Conservation (phyloP, 139 green algal genomes). For the Micractinium conductrix region DNA sequence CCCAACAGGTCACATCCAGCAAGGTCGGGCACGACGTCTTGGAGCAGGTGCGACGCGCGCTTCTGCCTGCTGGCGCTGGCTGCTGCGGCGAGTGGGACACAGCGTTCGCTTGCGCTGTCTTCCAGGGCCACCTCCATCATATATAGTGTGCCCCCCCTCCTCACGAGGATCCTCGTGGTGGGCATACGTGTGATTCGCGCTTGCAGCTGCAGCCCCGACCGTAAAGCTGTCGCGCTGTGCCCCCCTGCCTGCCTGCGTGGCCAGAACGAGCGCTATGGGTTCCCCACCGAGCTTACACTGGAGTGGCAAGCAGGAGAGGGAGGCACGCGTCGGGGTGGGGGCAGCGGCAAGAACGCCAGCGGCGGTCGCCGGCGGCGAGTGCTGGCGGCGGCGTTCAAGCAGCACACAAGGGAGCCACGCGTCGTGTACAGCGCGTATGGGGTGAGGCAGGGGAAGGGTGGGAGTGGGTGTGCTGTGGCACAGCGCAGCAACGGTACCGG, state of each 20-base stretch:
- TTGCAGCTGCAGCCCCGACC: not conserved
- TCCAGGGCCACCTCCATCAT: not conserved
- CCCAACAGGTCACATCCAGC: too few relatives aligned
- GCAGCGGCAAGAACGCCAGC: not conserved
- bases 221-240: not conserved
- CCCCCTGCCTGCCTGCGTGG: not conserved
- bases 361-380: too few relatives aligned
- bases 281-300: slow-evolving; percentile 7
- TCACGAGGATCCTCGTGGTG: not conserved
- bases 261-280: slow-evolving; percentile 34
- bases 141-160: not conserved
- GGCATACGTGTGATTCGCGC: not conserved
- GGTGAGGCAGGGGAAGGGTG: not conserved
- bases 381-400: not conserved
- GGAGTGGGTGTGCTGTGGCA: too few relatives aligned
- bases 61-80: too few relatives aligned
- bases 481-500: too few relatives aligned
- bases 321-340: not conserved
- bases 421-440: slow-evolving; percentile 35
- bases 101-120: not conserved
- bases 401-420: too few relatives aligned
- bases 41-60: too few relatives aligned
- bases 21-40: too few relatives aligned
- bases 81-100: not conserved
- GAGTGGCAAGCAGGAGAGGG: not conserved